Evolutionary conservation across 306 rosid species (phyloP), one percentile per base, ranked within the genome.

Genomic region (Bauhinia variegata): DNA sequence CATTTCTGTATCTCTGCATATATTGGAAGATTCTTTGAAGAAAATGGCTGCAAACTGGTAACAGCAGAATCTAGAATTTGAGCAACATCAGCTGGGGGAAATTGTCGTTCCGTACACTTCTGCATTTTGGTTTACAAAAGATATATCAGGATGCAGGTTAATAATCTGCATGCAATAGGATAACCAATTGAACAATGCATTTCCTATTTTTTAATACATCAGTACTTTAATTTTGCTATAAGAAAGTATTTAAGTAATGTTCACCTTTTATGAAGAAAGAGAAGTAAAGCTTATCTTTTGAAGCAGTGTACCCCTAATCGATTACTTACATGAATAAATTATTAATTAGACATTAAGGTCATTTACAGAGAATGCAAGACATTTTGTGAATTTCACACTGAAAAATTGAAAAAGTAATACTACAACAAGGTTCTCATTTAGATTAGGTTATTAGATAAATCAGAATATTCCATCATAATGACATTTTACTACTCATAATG

Each of bases 91-190:
- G 95, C 87, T 2, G 96, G 99, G 34, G 99, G 91, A 72, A 90
- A 88, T 50, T 82, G 99, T 54, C 99, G 80, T 62, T 91, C 99
- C 15, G 99, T 90, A 72, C 99, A 93, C 70, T 86, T 86, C 99
- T 93, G 96, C 84, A 87, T 54, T 80, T 82, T 41, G 72, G 50
- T 76, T 37, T 56, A 68, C 15, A 54, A 54, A 54, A 73, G 44
- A 63, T 49, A 6, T 39, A 54, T 65, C 65, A 60, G 56, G 48
- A 9, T 54, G 65, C 44, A 43, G 53, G 63, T 63, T 60, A 68
- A 54, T 34, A 44, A 60, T 65, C 58, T 42, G 54, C 18, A 78
- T 42, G 54, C 18, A 78, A 42, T 11, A 19, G 17, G 42, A 56
- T 31, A 67, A 59, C 58, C 39, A 37, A 62, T 48, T 8, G 52